phyloP scores from a whole-genome alignment of 352 stramenopile species.

The Pythium diclinum region DNA sequence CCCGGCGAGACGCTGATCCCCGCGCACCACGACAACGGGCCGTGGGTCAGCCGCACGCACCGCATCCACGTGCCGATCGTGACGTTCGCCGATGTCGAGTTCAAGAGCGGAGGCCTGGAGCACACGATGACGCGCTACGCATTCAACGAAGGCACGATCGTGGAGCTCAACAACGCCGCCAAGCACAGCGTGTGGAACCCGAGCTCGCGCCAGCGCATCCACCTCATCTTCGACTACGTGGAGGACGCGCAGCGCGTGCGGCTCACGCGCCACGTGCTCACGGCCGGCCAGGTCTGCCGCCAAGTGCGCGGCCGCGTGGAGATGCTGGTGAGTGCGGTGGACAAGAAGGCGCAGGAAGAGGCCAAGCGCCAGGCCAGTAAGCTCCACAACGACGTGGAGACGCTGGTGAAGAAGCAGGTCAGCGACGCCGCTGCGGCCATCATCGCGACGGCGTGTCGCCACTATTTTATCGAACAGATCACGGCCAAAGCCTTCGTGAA shows the following conservation, averaged over 20 bases:
- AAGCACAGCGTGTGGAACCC: conserved; percentile 93
- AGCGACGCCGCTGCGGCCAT: conserved; percentile 19
- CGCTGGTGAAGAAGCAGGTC: conserved; percentile 24
- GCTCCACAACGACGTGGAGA: conserved; percentile 34
- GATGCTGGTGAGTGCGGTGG: conserved; percentile 30
- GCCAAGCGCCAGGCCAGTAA: conserved; percentile 27
- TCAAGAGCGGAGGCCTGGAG: conserved; percentile 61
- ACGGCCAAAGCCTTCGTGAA: conserved; percentile 39
- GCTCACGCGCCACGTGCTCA: conserved; percentile 30
- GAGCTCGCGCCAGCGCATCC: conserved; percentile 80
- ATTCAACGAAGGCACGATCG: conserved; percentile 89
- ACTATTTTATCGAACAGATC: conserved; percentile 67
- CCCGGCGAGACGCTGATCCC: conserved; percentile 92
- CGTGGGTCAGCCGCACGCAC: conserved; percentile 92
- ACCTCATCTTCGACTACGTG: conserved; percentile 97
- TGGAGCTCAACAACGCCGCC: conserved; percentile 97
- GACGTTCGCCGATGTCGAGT: conserved; percentile 65
- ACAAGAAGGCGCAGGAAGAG: conserved; percentile 27
- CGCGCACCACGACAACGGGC: conserved; percentile 94
- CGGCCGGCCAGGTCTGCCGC: conserved; percentile 41
- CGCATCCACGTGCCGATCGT: conserved; percentile 93
- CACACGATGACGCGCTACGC: conserved; percentile 58
- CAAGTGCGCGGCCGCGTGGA: conserved; percentile 56
- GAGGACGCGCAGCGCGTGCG: conserved; percentile 38
- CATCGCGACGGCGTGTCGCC: conserved; percentile 37